Evolutionary conservation across 2,329 filamentous ascomycete species (phyloP).

Genomic region (Sporothrix humicola): DNA sequence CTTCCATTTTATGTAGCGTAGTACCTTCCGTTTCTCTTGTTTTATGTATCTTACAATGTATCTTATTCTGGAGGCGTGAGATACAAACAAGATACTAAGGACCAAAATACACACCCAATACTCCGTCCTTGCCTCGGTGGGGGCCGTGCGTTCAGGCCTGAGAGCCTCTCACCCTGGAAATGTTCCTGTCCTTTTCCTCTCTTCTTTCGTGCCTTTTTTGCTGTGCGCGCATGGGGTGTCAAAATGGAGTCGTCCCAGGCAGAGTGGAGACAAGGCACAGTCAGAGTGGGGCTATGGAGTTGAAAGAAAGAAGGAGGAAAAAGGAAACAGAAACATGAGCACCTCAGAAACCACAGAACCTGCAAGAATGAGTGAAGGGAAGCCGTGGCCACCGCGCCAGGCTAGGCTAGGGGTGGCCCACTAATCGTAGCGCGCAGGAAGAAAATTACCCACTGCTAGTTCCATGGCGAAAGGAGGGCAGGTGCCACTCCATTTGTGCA

Average conservation of each 20-base stretch:
- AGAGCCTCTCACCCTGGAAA: constrained; percentile 4
- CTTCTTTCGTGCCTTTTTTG: constrained; percentile 15
- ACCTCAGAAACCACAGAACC: background rate
- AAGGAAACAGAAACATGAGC: background rate
- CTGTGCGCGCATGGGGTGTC: constrained; percentile 24
- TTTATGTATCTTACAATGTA: constrained; percentile 17
- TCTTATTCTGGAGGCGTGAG: background rate
- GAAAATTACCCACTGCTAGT: constrained; percentile 26
- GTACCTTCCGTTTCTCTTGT: background rate
- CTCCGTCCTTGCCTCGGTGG: constrained; percentile 30
- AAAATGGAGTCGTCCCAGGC: background rate
- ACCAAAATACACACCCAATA: background rate
- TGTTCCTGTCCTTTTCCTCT: background rate
- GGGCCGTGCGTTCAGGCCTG: constrained; percentile 32
- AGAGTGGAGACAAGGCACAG: constrained; percentile 28
- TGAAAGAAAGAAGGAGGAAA: constrained; percentile 15
- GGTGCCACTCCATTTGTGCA: constrained; percentile 25
- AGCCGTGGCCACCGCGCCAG: constrained; percentile 18
- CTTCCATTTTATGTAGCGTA: constrained; percentile 26
- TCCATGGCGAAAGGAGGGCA: constrained; percentile 13
- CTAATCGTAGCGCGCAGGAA: constrained; percentile 25
- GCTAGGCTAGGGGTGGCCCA: constrained; percentile 4
- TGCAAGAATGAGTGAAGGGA: constrained; percentile 9
- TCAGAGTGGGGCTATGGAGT: constrained; percentile 20
- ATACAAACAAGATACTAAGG: too few species aligned